Conservation (phyloP, 345 rosid genomes). For the Rhizophora mangle region DNA sequence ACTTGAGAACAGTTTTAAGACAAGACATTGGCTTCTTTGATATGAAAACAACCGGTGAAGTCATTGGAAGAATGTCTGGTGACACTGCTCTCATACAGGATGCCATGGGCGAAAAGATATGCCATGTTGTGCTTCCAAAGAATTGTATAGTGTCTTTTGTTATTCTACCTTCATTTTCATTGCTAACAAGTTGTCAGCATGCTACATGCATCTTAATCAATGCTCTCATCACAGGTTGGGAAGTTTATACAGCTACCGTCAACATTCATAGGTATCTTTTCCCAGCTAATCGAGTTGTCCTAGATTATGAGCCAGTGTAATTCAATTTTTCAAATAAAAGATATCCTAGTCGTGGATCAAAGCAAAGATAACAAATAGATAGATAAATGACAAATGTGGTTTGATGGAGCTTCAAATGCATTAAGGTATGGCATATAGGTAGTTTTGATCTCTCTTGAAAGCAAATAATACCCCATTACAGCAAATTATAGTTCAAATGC, state of each 20-base stretch:
- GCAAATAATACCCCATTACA: no score
- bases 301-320: no score
- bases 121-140: not conserved
- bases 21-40: slow-evolving; percentile 85
- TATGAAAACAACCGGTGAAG: slow-evolving; percentile 79
- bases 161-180: not conserved
- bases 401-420: no score
- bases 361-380: no score
- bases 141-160: not conserved
- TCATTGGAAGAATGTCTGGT: slow-evolving; percentile 89
- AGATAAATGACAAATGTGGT: no score
- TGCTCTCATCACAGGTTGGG: slow-evolving; percentile 52
- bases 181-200: not conserved
- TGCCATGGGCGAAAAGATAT: slow-evolving; percentile 84
- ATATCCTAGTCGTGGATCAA: no score
- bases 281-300: no score
- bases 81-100: slow-evolving; percentile 89
- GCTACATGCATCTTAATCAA: not conserved
- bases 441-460: no score
- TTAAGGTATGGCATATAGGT: no score
- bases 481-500: no score
- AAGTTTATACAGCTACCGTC: slow-evolving; percentile 61
- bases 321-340: no score
- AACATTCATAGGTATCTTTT: slow-evolving; percentile 67
- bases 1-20: slow-evolving; percentile 72